Conservation (phyloP, 2,329 filamentous ascomycete genomes). For the Cadophora sp. region DNA sequence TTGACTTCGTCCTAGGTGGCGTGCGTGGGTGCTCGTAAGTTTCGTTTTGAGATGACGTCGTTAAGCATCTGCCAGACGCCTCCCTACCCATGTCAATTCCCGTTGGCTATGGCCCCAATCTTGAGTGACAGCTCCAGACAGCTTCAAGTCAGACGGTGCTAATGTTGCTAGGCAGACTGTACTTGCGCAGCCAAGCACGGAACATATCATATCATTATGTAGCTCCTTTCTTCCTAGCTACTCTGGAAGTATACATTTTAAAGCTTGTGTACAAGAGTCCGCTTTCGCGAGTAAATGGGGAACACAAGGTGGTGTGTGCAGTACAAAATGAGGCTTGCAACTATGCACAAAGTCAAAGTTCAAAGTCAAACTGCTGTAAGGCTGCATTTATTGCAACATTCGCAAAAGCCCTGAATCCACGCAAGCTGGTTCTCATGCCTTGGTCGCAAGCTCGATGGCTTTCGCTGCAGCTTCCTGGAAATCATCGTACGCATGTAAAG, state of each 20-base stretch:
- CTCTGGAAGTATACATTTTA: neutral
- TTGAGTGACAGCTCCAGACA: no score
- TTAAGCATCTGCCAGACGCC: constrained; percentile 6
- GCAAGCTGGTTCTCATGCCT: constrained; percentile 19
- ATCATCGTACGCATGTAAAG: constrained; percentile 73
- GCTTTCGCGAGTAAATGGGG: neutral
- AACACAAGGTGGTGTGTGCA: neutral
- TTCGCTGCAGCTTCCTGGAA: constrained; percentile 76
- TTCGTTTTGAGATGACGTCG: constrained; percentile 7
- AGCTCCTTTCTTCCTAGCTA: neutral
- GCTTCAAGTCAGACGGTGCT: no score
- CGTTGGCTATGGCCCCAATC: neutral
- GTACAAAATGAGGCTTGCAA: neutral
- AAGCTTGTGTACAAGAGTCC: neutral
- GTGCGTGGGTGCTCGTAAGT: neutral
- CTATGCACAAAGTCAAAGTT: neutral
- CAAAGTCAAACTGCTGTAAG: neutral
- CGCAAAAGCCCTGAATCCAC: neutral
- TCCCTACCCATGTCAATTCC: neutral
- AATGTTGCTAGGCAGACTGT: neutral
- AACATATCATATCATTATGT: no score
- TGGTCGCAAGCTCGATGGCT: constrained; percentile 63
- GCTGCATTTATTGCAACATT: neutral
- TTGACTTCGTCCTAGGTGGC: neutral
- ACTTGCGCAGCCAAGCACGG: neutral